Evolutionary conservation across 2,329 filamentous ascomycete genomes (phyloP), one percentile per base, ranked within the genome.

Genomic region (Aspergillus sp.): DNA sequence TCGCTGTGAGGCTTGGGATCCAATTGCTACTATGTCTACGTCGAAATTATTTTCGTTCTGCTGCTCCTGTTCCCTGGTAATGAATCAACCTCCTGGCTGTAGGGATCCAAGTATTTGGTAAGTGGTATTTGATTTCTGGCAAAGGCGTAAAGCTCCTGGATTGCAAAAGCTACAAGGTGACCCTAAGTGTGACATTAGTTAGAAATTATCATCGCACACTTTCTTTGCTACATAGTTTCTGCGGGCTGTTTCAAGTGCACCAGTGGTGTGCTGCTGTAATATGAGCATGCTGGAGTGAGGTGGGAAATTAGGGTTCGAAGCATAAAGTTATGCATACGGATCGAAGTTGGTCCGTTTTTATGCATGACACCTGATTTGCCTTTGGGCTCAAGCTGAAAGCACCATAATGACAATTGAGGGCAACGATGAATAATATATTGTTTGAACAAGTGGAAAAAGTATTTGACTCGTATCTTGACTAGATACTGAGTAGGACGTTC

Each of bases 1-100:
- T 45, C 56, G 57, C 54, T 50, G 56, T 54, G 57, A 52, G 49
- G 47, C 50, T 57, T 60, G 61, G 53, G 69, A 68, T 66, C 58
- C 56, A 61, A 64, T 57, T 62, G 58, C 56, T 62, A 51, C 56
- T 63, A 40, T 33, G 20, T 30, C 34, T 47, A 47, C n/a, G n/a
- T 54, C 20, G 13, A 46, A 37, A 34, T 27, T 53, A 45, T 46
- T n/a, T 53, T 24, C 24, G 30, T 46, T 24, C 7, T 39, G 20
- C 15, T 52, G 17, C 17, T 34, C 6, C 4, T 15, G 22, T n/a
- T 46, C 9, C 27, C 9, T 17, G 11, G 4, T 19, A 12, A 20
- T 45, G 9, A 45, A 20, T 7, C 20, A 30, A 27, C 24, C 27
- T 30, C 1, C 27, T 30, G 27, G 27, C 27, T 9, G 27, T 11